A percentile compares a stretch with the other conserved stretches of the same genome.
phyloP scores from a whole-genome alignment of 2,329 filamentous ascomycete species.

The Xylaria sp. region DNA sequence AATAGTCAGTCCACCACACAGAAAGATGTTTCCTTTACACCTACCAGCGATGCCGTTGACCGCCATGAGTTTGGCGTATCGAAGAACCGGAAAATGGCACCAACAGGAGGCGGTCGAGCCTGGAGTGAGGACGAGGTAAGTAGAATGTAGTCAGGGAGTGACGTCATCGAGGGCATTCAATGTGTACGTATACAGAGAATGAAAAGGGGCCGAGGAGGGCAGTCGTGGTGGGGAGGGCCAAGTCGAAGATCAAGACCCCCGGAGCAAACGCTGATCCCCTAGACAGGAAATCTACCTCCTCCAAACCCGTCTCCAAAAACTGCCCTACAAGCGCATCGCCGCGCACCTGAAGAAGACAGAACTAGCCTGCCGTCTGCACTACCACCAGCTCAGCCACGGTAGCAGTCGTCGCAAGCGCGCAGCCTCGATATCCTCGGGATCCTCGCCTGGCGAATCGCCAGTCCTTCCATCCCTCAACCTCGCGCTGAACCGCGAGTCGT shows the following conservation, averaged over 20 bases:
- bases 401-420: constrained; percentile 75
- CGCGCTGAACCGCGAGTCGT: constrained; percentile 47
- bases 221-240: background rate
- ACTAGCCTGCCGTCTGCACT: constrained; percentile 79
- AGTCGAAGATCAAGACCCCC: constrained; percentile 4
- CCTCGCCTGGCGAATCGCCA: constrained; percentile 52
- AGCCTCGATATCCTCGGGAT: constrained; percentile 62
- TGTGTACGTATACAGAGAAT: background rate
- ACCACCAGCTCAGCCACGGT: constrained; percentile 78
- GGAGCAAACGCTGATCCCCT: constrained; percentile 7
- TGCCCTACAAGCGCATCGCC: constrained; percentile 88
- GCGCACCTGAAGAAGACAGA: constrained; percentile 82
- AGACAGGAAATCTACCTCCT: constrained; percentile 73
- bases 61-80: constrained; percentile 55
- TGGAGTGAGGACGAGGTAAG: constrained; percentile 83
- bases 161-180: background rate
- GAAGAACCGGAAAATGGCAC: constrained; percentile 62
- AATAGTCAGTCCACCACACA: constrained; percentile 43
- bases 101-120: constrained; percentile 69
- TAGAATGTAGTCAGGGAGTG: constrained; percentile 4
- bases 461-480: constrained; percentile 43
- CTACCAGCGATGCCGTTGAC: constrained; percentile 49
- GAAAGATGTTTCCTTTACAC: constrained; percentile 41
- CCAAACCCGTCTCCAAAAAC: constrained; percentile 78
- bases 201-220: background rate